Evolutionary conservation across 257 asterid genomes (phyloP).

Genomic region (Plantago major): DNA sequence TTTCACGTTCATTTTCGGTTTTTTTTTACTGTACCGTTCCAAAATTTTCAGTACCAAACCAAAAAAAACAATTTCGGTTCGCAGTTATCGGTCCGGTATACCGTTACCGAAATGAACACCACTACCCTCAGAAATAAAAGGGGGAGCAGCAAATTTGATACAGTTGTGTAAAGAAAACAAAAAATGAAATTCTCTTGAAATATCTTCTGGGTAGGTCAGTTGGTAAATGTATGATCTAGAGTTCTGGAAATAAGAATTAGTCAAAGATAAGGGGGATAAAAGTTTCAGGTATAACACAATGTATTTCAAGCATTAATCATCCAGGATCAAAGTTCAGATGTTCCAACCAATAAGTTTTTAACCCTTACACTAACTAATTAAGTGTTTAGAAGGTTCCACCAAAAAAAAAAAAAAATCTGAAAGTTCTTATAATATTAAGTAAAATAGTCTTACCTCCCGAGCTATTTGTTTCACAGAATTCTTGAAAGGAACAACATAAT

Average conservation of each 20-base stretch:
- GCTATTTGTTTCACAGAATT: conserved; percentile 81
- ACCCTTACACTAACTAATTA: not conserved
- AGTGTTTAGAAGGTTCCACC: not conserved
- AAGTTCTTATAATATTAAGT: not conserved
- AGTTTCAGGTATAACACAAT: not conserved
- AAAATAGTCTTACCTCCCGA: conserved; percentile 56
- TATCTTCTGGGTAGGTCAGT: conserved; percentile 1
- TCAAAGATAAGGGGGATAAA: not conserved
- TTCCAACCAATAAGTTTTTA: too few relatives aligned
- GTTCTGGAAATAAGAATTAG: conserved; percentile 6
- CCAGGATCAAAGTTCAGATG: too few relatives aligned
- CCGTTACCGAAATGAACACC: too few relatives aligned
- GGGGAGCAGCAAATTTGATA: too few relatives aligned
- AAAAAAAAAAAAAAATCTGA: not conserved
- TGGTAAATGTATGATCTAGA: conserved; percentile 1
- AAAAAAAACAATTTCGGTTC: too few relatives aligned
- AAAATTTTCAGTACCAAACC: too few relatives aligned
- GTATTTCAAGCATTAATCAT: not conserved
- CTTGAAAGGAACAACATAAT: conserved; percentile 76
- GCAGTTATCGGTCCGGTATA: too few relatives aligned
- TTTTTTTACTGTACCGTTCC: too few relatives aligned
- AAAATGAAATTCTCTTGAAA: too few relatives aligned
- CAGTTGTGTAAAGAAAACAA: too few relatives aligned
- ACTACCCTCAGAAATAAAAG: too few relatives aligned
- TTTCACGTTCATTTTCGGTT: too few relatives aligned